A percentile compares a stretch with the other conserved stretches of the same genome.
These are phyloP conservation scores for Fraxinus paxiana DNA, from an alignment of 305 asterid species.

Conservation along the genomic window DNA sequence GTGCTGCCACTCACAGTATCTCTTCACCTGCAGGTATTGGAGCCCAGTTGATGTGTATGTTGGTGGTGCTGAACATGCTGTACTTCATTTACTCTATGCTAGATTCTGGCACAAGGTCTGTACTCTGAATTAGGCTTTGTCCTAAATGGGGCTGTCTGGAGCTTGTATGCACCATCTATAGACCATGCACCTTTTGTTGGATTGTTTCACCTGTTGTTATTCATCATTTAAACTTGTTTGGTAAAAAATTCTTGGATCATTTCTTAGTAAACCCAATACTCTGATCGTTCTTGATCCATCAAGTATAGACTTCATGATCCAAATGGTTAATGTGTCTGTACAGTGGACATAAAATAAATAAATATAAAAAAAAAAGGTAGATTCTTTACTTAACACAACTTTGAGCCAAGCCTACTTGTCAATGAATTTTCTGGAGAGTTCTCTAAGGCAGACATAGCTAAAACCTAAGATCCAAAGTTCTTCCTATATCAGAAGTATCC, in stretches of 20 bases:
- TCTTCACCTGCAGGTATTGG: constrained; percentile 69
- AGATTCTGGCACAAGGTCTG: constrained; percentile 99
- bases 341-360: not conserved
- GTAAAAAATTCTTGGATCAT: constrained; percentile 9
- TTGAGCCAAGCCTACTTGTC: not conserved
- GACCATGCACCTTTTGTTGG: not conserved
- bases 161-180: not conserved
- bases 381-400: not conserved
- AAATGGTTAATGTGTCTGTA: not conserved
- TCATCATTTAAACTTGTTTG: not conserved
- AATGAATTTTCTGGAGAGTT: not conserved
- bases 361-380: not conserved
- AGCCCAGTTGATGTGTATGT: constrained; percentile 97
- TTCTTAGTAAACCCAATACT: constrained; percentile 7
- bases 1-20: constrained; percentile 14
- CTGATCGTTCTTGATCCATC: not conserved
- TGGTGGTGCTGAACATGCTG: constrained; percentile 99
- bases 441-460: not conserved
- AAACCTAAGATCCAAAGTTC: not conserved
- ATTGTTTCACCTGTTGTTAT: not conserved
- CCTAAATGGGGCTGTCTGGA: not conserved
- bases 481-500: not conserved
- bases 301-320: not conserved
- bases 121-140: constrained; percentile 5
- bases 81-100: constrained; percentile 97